Base-by-base conservation (phyloP, 2,329 filamentous ascomycete genomes). In the Coniella lustricola region DNA sequence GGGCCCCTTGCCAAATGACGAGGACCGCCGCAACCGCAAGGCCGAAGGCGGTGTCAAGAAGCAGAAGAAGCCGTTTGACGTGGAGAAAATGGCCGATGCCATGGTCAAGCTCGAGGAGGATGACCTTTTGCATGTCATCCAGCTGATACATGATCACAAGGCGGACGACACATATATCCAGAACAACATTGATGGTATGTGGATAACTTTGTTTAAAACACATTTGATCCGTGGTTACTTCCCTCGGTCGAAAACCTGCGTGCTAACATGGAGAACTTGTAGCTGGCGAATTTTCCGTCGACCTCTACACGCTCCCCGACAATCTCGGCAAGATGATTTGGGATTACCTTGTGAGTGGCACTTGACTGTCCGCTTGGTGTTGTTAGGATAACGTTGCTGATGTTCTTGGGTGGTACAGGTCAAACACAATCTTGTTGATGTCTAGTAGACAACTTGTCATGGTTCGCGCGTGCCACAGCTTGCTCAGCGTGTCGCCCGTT, bases 71-170 rank as follows among this genome's bases (percentile, higher is more conserved):
- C 71, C 73, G 44, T 75, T 70, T 57, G 93, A 98, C 67, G 93
- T 95, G 74, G 93, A 98, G 73, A 97, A 95, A 75, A 81, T 98
- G 59, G 93, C 91, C 29, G 90, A 97, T 51, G 90, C 85, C 0
- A 74, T 98, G 50, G 83, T 91, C 64, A 90, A 88, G 72, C 81
- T 98, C 21, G 79, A 81, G 55, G 93, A 98, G 72, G 93, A 98
- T 57, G 91, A 97, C 61, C 73, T 98, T 36, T 75, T 98, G 53
- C 87, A 93, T 58, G 89, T 97, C 20, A 94, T 98, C 53, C 91
- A 97, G 71, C 85, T 98, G 80, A 91, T 98, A 54, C 93, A 97
- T 67, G 93, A 98, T 70, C 88, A 96, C 71, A 97, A 97, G 75
- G 84, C 81, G 1, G 81, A 88, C 5, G 90, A 95, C 55, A 96